These are phyloP conservation scores for Moricandia arvensis DNA, from an alignment of 345 rosid species.

Conservation along the genomic window DNA sequence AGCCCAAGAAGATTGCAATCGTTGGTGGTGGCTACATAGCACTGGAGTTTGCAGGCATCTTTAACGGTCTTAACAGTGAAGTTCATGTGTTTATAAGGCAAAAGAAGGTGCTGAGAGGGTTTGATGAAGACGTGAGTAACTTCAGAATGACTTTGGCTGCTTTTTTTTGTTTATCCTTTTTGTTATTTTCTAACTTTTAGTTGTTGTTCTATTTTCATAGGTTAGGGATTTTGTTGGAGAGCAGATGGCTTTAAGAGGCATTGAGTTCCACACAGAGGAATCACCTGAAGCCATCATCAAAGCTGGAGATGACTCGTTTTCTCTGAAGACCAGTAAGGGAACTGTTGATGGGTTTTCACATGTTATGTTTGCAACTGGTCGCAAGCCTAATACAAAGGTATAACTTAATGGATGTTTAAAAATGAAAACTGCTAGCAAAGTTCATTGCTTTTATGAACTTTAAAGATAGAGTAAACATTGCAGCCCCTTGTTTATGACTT, in stretches of 20 bases:
- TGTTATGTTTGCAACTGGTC: conserved; percentile 97
- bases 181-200: background rate
- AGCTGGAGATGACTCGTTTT: conserved; percentile 71
- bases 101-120: conserved; percentile 87
- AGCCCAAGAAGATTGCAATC: conserved; percentile 77
- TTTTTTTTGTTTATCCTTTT: conserved; percentile 2
- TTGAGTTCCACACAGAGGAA: conserved; percentile 87
- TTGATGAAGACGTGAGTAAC: conserved; percentile 82
- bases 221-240: conserved; percentile 86
- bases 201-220: conserved; percentile 40
- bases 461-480: background rate
- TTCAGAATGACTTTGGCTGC: background rate
- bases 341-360: conserved; percentile 87
- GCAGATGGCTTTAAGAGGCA: conserved; percentile 87
- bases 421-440: background rate
- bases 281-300: conserved; percentile 80
- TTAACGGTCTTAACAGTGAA: conserved; percentile 74
- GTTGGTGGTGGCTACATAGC: conserved; percentile 96
- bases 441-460: background rate
- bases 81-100: conserved; percentile 94
- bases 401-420: background rate
- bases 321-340: conserved; percentile 86
- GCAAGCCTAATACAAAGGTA: conserved; percentile 91
- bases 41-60: conserved; percentile 87
- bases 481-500: background rate